Percentiles rank a stretch among this genome's conserved stretches.
Evolutionary conservation across 495 filamentous ascomycete species (phyloP).

Genomic region (Penicillium lividum): DNA sequence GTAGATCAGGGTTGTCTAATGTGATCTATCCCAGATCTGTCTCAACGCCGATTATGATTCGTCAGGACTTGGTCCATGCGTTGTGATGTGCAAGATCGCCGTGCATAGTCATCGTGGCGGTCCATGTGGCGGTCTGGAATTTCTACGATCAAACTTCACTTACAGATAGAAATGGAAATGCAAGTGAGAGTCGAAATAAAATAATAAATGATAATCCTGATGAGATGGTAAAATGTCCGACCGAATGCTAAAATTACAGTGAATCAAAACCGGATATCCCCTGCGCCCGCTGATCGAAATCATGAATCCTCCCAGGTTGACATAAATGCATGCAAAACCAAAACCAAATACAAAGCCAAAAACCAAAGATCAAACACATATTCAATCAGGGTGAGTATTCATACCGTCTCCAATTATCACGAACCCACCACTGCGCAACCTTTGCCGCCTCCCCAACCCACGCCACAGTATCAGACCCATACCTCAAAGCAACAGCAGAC

Average conservation of each 20-base stretch:
- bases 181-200: too few relatives aligned
- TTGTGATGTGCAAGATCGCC: too few relatives aligned
- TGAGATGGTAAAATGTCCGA: neutral
- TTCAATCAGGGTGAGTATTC: slow-evolving; percentile 14
- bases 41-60: too few relatives aligned
- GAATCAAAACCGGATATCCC: slow-evolving; percentile 12
- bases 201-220: too few relatives aligned
- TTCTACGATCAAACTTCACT: too few relatives aligned
- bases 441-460: slow-evolving; percentile 41
- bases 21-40: too few relatives aligned
- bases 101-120: too few relatives aligned
- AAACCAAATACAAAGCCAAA: neutral
- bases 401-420: slow-evolving; percentile 30
- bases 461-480: slow-evolving; percentile 38
- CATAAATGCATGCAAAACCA: slow-evolving; percentile 10
- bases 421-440: slow-evolving; percentile 42
- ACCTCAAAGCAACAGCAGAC: slow-evolving; percentile 24
- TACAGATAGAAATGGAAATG: too few relatives aligned
- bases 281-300: slow-evolving; percentile 21
- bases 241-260: slow-evolving; percentile 3
- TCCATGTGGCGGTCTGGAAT: too few relatives aligned
- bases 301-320: slow-evolving; percentile 2
- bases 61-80: too few relatives aligned
- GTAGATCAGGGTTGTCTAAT: too few relatives aligned
- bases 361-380: neutral